These are phyloP conservation scores for Inga oerstediana DNA, from an alignment of 306 rosid genomes.

Conservation along the genomic window DNA sequence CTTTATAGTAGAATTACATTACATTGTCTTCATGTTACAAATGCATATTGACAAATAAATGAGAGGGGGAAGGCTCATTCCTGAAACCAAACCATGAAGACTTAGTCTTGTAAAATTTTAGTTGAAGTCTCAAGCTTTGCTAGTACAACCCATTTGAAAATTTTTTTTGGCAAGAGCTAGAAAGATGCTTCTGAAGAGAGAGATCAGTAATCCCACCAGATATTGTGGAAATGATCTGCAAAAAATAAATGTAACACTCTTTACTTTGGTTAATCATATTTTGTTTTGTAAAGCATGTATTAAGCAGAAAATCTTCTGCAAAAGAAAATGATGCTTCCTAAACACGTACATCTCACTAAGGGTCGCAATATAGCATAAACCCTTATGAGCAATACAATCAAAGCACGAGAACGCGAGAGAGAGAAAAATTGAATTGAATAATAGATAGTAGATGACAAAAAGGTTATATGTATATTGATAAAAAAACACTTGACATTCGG, in stretches of 20 bases:
- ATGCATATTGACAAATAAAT: no score
- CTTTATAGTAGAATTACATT: no score
- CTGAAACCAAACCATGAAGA: no score
- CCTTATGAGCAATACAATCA: constrained; percentile 24
- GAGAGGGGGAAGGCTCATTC: no score
- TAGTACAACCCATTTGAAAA: no score
- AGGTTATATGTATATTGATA: no score
- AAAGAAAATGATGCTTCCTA: constrained; percentile 65
- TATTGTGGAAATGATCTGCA: constrained; percentile 93
- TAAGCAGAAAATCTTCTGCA: constrained; percentile 24
- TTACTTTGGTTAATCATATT: constrained; percentile 19
- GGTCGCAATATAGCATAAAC: constrained; percentile 61
- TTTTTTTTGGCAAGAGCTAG: no score
- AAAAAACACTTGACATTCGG: no score
- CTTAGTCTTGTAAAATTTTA: no score
- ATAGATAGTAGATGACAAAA: no score
- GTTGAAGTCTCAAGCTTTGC: no score
- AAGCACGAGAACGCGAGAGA: background rate
- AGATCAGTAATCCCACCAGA: constrained; percentile 94
- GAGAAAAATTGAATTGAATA: background rate
- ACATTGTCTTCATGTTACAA: no score
- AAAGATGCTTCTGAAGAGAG: constrained; percentile 43
- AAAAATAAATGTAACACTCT: constrained; percentile 17
- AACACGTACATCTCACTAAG: constrained; percentile 92
- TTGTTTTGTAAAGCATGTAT: constrained; percentile 8